Percentiles rank a stretch among this genome's conserved stretches.
Evolutionary conservation across 1,284 basidiomycete genomes (phyloP).

Genomic region (Cutaneotrichosporon arboriforme): DNA sequence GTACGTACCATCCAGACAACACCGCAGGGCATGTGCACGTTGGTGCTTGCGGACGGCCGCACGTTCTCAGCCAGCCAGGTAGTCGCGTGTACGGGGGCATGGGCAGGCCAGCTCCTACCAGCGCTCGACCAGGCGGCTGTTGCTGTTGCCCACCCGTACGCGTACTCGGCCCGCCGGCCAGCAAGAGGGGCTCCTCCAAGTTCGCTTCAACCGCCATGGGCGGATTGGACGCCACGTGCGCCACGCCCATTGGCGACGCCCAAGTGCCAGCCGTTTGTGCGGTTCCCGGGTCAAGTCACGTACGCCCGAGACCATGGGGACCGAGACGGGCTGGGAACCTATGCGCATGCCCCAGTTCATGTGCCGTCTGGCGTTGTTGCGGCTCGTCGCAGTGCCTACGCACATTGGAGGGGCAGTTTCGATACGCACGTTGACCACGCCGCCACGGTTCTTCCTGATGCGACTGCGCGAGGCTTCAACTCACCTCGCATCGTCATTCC

Average conservation of each 20-base stretch:
- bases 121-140: conserved; percentile 9
- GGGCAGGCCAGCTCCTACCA: conserved; percentile 27
- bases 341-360: conserved; percentile 22
- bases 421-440: conserved; percentile 12
- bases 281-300: conserved; percentile 23
- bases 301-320: conserved; percentile 31
- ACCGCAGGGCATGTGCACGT: neutral
- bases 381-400: conserved; percentile 14
- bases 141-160: conserved; percentile 28
- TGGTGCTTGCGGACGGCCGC: neutral
- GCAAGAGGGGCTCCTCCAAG: neutral
- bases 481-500: neutral
- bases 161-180: conserved; percentile 4
- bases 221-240: no score
- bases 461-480: conserved; percentile 13
- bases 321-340: conserved; percentile 27
- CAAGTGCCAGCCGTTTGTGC: conserved; percentile 17
- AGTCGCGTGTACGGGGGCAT: conserved; percentile 28
- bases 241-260: neutral
- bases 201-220: neutral
- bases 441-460: conserved; percentile 11
- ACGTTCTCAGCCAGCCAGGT: conserved; percentile 7
- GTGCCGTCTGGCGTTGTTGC: conserved; percentile 5
- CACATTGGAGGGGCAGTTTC: conserved; percentile 16
- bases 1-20: conserved; percentile 7